Evolutionary conservation across 768 basidiomycete species (phyloP), one percentile per base, ranked within the genome.

Genomic region (Albatrellus ellisii): DNA sequence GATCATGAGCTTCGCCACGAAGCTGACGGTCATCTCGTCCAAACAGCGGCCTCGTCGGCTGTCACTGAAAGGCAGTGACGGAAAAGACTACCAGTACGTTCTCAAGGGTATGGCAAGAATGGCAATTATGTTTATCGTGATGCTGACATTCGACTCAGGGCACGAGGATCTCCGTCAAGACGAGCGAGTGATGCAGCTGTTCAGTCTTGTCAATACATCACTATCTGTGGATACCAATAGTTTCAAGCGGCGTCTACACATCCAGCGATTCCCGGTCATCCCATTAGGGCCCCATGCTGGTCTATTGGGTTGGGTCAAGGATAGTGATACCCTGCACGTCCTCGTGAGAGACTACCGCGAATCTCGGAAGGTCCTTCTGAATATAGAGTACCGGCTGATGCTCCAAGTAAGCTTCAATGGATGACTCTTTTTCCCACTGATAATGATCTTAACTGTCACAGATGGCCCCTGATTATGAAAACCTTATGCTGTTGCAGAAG

Each of bases 401-500:
- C 76, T 97, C 6, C 95, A 99, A 71, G 90, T 85, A 44, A 22
- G 44, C 14, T 20, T 11, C 6, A 47, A 49, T 8, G 14, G 22
- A 25, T 15, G 4, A n/a, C 3, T 2, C 15, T 2, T 36, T 4
- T 17, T 9, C 25, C 22, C 5, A 21, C 32, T 8, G 3, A 14
- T 24, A 5, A 11, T 22, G 39, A 35, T 33, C 27, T 14, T 3
- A 7, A 26, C 6, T 31, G 22, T 21, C 31, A n/a, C 50, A 97
- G 91, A 98, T 97, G 94, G 95, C 95, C 7, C 94, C 95, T 8
- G 94, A 98, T 56, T 99, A 98, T 59, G 94, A 98, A 59, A 87
- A 81, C 53, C 66, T 98, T 24, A 89, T 83, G 24, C 67, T 97
- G 4, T 72, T 99, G 38, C 94, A 99, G 59, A 99, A 99, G 66